phyloP scores from a whole-genome alignment of 106 monocot species.

The Dendrobium huoshanense region DNA sequence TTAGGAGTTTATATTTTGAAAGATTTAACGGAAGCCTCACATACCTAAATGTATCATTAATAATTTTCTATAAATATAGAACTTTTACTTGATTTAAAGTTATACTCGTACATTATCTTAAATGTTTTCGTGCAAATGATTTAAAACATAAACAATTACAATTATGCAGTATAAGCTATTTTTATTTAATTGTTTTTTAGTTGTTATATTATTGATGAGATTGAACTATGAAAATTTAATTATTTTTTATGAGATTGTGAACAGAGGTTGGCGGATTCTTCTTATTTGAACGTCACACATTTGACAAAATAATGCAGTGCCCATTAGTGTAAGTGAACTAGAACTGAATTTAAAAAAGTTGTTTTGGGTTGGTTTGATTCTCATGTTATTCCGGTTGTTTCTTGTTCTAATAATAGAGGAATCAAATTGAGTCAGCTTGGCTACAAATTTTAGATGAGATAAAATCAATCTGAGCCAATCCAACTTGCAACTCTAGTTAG shows the following conservation, averaged over 20 bases:
- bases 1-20: too few relatives aligned
- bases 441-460: neutral
- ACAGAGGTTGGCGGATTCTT: neutral
- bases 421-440: neutral
- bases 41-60: too few relatives aligned
- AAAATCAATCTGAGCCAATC: neutral
- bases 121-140: too few relatives aligned
- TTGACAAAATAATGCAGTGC: neutral
- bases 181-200: neutral
- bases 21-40: too few relatives aligned
- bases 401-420: neutral
- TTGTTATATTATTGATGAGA: neutral
- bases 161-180: too few relatives aligned
- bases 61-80: too few relatives aligned
- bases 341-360: neutral
- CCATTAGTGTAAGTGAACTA: neutral
- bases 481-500: neutral
- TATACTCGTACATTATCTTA: too few relatives aligned
- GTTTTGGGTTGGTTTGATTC: neutral
- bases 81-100: too few relatives aligned
- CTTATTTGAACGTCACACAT: neutral
- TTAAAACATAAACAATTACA: too few relatives aligned
- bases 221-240: neutral
- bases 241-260: neutral
- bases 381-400: neutral